Percentiles rank a stretch among this genome's conserved stretches.
These are phyloP conservation scores for Hirsutella thompsonii DNA, from an alignment of 2,329 filamentous ascomycete genomes.

Conservation along the genomic window DNA sequence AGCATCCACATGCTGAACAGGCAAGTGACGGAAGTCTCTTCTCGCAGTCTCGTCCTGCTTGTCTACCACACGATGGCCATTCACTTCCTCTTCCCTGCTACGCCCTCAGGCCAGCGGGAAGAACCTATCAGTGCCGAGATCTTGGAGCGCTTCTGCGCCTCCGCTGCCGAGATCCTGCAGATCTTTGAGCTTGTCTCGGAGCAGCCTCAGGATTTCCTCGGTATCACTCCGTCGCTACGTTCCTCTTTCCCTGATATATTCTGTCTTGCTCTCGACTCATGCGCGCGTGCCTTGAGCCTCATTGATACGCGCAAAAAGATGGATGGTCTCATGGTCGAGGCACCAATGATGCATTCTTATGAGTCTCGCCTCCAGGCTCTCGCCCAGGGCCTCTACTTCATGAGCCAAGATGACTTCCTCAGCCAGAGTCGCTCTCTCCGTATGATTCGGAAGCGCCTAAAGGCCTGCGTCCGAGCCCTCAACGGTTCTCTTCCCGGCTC, in stretches of 20 bases:
- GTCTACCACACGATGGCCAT: slow-evolving; percentile 21
- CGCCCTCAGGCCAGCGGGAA: slow-evolving; percentile 7
- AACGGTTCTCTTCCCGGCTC: slow-evolving; percentile 6
- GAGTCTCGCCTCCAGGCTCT: slow-evolving; percentile 12
- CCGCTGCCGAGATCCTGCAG: slow-evolving; percentile 15
- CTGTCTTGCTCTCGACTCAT: slow-evolving; percentile 17
- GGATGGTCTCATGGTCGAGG: slow-evolving; percentile 7
- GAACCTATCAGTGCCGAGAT: slow-evolving; percentile 10
- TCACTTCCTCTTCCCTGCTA: slow-evolving; percentile 18
- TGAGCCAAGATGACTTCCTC: slow-evolving; percentile 15
- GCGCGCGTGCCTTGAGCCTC: slow-evolving; percentile 14
- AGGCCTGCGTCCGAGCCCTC: slow-evolving; percentile 12
- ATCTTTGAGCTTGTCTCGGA: slow-evolving; percentile 10
- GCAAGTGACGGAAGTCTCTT: slow-evolving; percentile 11
- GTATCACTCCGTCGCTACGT: slow-evolving; percentile 9
- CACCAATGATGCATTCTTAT: slow-evolving; percentile 10
- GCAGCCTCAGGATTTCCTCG: slow-evolving; percentile 10
- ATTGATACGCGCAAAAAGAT: slow-evolving; percentile 10
- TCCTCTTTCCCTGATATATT: slow-evolving; percentile 14
- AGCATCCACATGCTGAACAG: slow-evolving; percentile 11
- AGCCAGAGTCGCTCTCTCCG: slow-evolving; percentile 12
- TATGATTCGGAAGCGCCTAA: slow-evolving; percentile 15
- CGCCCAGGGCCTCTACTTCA: slow-evolving; percentile 12
- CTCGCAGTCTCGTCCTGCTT: slow-evolving; percentile 14
- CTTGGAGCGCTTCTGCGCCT: slow-evolving; percentile 15